Conservation (phyloP, 768 basidiomycete species). For the Lactifluus rugatus region DNA sequence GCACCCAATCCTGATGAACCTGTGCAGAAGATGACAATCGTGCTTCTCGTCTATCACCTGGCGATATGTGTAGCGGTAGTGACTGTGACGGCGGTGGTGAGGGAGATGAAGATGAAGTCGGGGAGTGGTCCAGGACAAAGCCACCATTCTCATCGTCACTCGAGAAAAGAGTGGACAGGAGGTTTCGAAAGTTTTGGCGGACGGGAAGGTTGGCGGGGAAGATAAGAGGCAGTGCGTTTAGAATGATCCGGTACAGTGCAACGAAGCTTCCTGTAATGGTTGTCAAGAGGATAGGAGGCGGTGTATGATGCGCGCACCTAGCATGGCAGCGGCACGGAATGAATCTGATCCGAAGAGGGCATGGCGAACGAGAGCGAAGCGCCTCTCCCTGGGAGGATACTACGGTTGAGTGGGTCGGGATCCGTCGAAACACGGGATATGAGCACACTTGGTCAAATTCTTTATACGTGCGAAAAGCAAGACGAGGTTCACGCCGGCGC, state of each 20-base stretch:
- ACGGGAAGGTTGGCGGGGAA: slow-evolving; percentile 32
- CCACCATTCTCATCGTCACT: slow-evolving; percentile 9
- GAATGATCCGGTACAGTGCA: slow-evolving; percentile 65
- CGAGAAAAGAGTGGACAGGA: slow-evolving; percentile 25
- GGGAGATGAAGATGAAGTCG: slow-evolving; percentile 16
- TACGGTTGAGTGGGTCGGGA: neutral
- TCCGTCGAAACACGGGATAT: neutral
- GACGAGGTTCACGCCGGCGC: slow-evolving; percentile 76
- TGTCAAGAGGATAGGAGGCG: neutral
- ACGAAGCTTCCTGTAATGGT: slow-evolving; percentile 56
- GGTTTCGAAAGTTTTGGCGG: slow-evolving; percentile 15
- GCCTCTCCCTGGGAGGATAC: slow-evolving; percentile 39
- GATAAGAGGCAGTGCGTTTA: slow-evolving; percentile 69
- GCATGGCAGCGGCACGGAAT: slow-evolving; percentile 78
- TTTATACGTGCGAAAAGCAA: slow-evolving; percentile 67
- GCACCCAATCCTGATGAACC: slow-evolving; percentile 52
- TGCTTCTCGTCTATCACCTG: slow-evolving; percentile 30
- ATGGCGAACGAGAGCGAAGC: slow-evolving; percentile 59
- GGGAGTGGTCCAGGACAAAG: slow-evolving; percentile 22
- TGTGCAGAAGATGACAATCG: slow-evolving; percentile 54
- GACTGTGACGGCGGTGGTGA: slow-evolving; percentile 19
- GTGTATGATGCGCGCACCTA: slow-evolving; percentile 40
- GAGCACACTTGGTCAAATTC: slow-evolving; percentile 50
- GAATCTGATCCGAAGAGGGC: slow-evolving; percentile 81
- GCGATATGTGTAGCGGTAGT: slow-evolving; percentile 1